Percentiles rank a stretch among this genome's conserved stretches.
Conservation (phyloP, 1,284 basidiomycete genomes). For the Boletus hoseneyae region DNA sequence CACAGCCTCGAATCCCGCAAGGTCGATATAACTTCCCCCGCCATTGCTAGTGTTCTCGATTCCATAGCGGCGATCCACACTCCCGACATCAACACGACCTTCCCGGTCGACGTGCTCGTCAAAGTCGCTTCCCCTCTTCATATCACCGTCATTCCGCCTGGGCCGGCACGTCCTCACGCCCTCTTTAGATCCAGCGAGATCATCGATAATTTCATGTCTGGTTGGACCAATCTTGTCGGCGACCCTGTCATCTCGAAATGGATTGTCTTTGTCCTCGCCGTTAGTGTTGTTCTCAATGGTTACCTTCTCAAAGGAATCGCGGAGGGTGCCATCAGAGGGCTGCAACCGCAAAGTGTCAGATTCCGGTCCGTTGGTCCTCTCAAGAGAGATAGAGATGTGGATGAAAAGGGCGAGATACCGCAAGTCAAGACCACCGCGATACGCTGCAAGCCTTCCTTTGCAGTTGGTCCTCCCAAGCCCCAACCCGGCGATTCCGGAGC, state of each 20-base stretch:
- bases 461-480: slow-evolving; percentile 22
- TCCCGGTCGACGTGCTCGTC: slow-evolving; percentile 54
- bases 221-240: slow-evolving; percentile 94
- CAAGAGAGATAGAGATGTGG: slow-evolving; percentile 28
- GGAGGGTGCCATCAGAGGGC: slow-evolving; percentile 38
- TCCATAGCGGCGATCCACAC: slow-evolving; percentile 46
- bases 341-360: slow-evolving; percentile 43
- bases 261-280: slow-evolving; percentile 86
- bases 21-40: slow-evolving; percentile 62
- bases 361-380: slow-evolving; percentile 41
- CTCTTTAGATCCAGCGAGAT: slow-evolving; percentile 33
- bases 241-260: slow-evolving; percentile 96
- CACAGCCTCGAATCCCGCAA: slow-evolving; percentile 41
- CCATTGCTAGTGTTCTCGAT: slow-evolving; percentile 58
- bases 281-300: slow-evolving; percentile 91
- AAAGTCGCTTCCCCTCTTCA: slow-evolving; percentile 69
- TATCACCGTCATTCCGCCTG: slow-evolving; percentile 48
- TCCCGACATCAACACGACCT: slow-evolving; percentile 26
- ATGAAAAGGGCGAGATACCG: slow-evolving; percentile 21
- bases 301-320: slow-evolving; percentile 87
- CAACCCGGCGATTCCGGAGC: slow-evolving; percentile 14
- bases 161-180: slow-evolving; percentile 22
- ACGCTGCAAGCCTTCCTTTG: slow-evolving; percentile 26
- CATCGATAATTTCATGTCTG: slow-evolving; percentile 86
- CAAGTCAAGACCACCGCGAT: slow-evolving; percentile 13